Base-by-base conservation (phyloP, 495 filamentous ascomycete species). In the Aspergillus sclerotiicarbonarius region DNA sequence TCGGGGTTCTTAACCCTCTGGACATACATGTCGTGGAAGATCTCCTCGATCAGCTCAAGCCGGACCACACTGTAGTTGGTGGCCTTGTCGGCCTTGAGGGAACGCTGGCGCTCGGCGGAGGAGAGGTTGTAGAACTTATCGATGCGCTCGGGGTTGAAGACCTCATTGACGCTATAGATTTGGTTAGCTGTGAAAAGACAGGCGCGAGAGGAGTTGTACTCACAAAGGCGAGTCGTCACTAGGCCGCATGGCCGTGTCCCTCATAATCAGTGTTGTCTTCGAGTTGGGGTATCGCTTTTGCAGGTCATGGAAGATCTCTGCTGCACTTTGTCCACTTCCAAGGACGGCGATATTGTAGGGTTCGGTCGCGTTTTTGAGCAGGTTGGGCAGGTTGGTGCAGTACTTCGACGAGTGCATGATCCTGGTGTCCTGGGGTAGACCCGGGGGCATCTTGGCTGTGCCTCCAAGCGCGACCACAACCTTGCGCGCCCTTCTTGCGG, bases 31-130 rank as follows among this genome's bases (percentile, higher is more conserved):
- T 82, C 81, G 71, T 90, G 82, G 71, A 96, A 97, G 33, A 97
- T 82, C 31, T 85, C 81, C 70, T 97, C 92, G 50, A 98, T 87
- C 21, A 97, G 80, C 62, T 90, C 87, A 2, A 93, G 79, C 5
- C 92, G 85, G 9, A 98, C 93, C 6, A 97, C 94, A 45, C 90
- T 87, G 72, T 98, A 98, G 75, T 98, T 98, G 30, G 93, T 98
- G 30, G 80, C 82, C 45, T 84, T 83, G 61, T 92, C 87, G 19
- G 82, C 80, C 4, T 73, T 67, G 45, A 95, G 80, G 45, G 86
- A 78, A 37, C 80, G 75, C 45, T 77, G 71, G 47, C 92, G 87
- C 57, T 86, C 80, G 20, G 82, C 76, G 0, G 83, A 65, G 3
- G 84, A 69, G 43, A 86, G 84, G 50, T 79, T 71, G 73, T 85